Conservation (phyloP, 2,329 filamentous ascomycete genomes). For the Metarhizium humberi region DNA sequence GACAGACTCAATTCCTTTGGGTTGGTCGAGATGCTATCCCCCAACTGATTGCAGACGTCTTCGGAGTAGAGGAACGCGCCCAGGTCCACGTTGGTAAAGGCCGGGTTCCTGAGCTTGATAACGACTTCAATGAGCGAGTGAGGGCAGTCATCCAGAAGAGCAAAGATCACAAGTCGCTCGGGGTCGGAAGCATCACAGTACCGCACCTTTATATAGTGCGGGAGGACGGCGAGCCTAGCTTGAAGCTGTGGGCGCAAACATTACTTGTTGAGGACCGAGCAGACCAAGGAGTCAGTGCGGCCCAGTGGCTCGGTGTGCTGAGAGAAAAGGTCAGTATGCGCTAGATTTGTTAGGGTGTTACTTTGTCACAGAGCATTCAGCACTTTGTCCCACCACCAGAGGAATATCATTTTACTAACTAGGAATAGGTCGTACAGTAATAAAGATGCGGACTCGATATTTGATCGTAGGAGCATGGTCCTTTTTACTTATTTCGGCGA, state of each 20-base stretch:
- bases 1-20: slow-evolving; percentile 97
- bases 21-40: slow-evolving; percentile 87
- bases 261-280: slow-evolving; percentile 89
- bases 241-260: slow-evolving; percentile 96
- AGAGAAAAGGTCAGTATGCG: slow-evolving; percentile 72
- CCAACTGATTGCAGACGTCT: slow-evolving; percentile 81
- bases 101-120: slow-evolving; percentile 76
- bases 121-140: slow-evolving; percentile 93
- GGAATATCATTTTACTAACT: background rate
- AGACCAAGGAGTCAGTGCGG: slow-evolving; percentile 85
- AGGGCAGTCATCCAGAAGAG: slow-evolving; percentile 88
- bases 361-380: background rate
- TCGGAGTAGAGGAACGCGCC: slow-evolving; percentile 74
- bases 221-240: slow-evolving; percentile 89
- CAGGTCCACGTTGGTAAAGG: slow-evolving; percentile 89
- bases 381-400: background rate
- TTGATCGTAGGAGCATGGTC: background rate
- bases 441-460: background rate
- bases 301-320: slow-evolving; percentile 85
- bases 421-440: background rate
- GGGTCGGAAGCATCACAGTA: slow-evolving; percentile 85
- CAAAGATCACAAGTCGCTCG: slow-evolving; percentile 73
- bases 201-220: slow-evolving; percentile 89
- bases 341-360: background rate
- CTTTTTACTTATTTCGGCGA: background rate